Conservation (phyloP, 257 asterid genomes). For the Jasminum sambac region DNA sequence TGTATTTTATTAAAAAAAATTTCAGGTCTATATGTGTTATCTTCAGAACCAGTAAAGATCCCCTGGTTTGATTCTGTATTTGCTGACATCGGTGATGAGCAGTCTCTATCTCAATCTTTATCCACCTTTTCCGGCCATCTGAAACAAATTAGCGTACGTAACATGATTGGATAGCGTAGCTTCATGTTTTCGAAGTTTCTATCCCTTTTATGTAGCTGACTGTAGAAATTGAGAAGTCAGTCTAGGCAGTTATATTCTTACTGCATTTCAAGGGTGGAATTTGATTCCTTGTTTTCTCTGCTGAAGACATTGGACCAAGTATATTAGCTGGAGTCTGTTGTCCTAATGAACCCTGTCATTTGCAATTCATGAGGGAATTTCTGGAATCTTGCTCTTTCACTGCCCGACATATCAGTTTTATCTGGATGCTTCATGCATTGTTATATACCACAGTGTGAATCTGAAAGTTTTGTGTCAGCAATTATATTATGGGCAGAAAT, state of each 20-base stretch:
- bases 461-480: background rate
- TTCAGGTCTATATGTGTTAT: constrained; percentile 87
- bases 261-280: background rate
- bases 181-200: background rate
- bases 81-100: constrained; percentile 99
- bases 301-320: background rate
- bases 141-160: constrained; percentile 91
- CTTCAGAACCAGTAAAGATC: constrained; percentile 86
- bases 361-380: background rate
- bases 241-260: background rate
- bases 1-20: constrained; percentile 21
- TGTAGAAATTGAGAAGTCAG: constrained; percentile 2
- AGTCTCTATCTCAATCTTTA: constrained; percentile 88
- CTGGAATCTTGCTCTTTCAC: background rate
- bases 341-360: background rate
- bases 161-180: background rate
- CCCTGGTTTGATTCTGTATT: constrained; percentile 98
- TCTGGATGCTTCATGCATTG: background rate
- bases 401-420: background rate
- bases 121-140: constrained; percentile 99
- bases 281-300: background rate
- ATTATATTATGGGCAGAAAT: background rate
- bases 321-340: background rate
- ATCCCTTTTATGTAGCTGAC: constrained; percentile 12
- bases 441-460: background rate